These are phyloP conservation scores for Leccinum uliginosum DNA, from an alignment of 768 basidiomycete species.

Conservation along the genomic window DNA sequence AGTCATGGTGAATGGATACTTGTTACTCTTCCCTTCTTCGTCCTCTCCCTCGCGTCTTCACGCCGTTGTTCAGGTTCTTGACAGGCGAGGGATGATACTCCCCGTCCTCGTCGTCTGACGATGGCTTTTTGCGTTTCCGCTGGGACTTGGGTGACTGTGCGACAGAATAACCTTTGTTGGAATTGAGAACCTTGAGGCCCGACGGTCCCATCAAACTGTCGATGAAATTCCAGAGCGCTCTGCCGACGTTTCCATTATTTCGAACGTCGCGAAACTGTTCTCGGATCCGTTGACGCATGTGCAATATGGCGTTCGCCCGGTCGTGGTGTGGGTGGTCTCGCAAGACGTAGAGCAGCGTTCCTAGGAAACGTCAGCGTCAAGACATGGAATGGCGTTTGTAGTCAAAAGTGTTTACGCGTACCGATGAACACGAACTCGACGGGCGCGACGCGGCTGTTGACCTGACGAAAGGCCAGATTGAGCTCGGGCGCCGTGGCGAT, in stretches of 20 bases:
- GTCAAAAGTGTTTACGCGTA: conserved; percentile 27
- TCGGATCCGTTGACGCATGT: conserved; percentile 55
- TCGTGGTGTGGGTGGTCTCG: conserved; percentile 38
- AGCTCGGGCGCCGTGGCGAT: conserved; percentile 42
- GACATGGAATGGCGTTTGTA: not conserved
- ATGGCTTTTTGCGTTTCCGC: conserved; percentile 30
- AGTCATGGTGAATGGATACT: not conserved
- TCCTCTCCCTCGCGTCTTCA: conserved; percentile 40
- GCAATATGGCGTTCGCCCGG: conserved; percentile 51
- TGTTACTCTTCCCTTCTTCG: conserved; percentile 19
- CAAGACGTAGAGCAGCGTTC: conserved; percentile 61
- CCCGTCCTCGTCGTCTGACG: conserved; percentile 41
- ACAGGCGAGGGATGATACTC: conserved; percentile 44
- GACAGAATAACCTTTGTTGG: conserved; percentile 10
- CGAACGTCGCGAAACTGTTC: conserved; percentile 59
- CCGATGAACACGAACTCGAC: conserved; percentile 81
- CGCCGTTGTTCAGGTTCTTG: conserved; percentile 32
- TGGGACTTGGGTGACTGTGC: conserved; percentile 14
- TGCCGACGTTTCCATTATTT: conserved; percentile 52
- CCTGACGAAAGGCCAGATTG: conserved; percentile 46
- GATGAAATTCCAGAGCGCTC: conserved; percentile 56
- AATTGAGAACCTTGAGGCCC: conserved; percentile 28
- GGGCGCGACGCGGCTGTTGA: conserved; percentile 62
- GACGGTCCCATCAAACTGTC: conserved; percentile 35
- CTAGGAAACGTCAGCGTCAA: conserved; percentile 33